Evolutionary conservation across 2,329 filamentous ascomycete species (phyloP).

Genomic region (Colletotrichum musicola): DNA sequence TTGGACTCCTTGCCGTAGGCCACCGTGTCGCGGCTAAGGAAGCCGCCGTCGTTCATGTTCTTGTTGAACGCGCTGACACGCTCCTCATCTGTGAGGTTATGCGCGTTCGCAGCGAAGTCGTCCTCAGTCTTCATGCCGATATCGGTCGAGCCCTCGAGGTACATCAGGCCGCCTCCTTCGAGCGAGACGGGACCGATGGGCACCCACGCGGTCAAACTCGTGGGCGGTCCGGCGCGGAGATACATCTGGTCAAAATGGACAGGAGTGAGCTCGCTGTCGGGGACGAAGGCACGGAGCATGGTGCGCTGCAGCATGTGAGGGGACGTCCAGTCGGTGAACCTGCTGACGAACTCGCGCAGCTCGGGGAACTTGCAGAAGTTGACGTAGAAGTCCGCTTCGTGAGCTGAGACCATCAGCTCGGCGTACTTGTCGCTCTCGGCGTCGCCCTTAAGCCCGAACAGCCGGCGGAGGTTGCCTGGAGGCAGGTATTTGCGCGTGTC

Average conservation of each 20-base stretch:
- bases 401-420: constrained; percentile 20
- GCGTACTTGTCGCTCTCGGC: constrained; percentile 24
- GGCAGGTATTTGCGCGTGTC: constrained; percentile 18
- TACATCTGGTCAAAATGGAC: constrained; percentile 73
- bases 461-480: constrained; percentile 26
- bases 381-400: constrained; percentile 25
- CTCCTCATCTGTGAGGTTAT: constrained; percentile 65
- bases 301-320: constrained; percentile 51
- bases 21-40: constrained; percentile 55
- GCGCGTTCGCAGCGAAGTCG: constrained; percentile 60
- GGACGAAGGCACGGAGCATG: constrained; percentile 67
- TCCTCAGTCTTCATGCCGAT: constrained; percentile 57
- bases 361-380: constrained; percentile 30
- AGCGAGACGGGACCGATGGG: constrained; percentile 66
- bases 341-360: constrained; percentile 25
- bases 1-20: constrained; percentile 45
- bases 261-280: constrained; percentile 67
- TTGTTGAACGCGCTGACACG: constrained; percentile 64
- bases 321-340: constrained; percentile 15
- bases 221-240: constrained; percentile 65
- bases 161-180: constrained; percentile 69
- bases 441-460: constrained; percentile 7
- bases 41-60: constrained; percentile 69
- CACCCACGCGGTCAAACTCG: constrained; percentile 68
- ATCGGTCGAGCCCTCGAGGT: constrained; percentile 61